Conservation (phyloP, 2,329 filamentous ascomycete genomes). For the Cyphellophora europaea region DNA sequence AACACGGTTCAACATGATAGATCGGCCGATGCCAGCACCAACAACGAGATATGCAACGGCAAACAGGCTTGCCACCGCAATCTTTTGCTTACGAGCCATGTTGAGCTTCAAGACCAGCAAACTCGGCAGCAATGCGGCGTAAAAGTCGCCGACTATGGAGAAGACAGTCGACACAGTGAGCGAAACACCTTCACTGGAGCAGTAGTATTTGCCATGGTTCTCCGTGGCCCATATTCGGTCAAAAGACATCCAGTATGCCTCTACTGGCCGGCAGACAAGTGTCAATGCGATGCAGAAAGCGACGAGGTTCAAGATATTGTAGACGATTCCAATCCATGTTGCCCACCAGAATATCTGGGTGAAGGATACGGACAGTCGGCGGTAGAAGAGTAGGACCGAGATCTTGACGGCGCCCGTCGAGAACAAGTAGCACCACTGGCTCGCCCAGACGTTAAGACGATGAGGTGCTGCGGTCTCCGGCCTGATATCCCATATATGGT, state of each 20-base stretch:
- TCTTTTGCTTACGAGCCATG: conserved; percentile 14
- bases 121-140: conserved; percentile 17
- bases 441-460: conserved; percentile 16
- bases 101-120: conserved; percentile 14
- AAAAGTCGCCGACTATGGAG: conserved; percentile 17
- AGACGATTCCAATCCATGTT: conserved; percentile 17
- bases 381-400: conserved; percentile 20
- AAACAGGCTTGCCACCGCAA: conserved; percentile 15
- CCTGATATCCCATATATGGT: conserved; percentile 18
- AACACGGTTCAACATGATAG: conserved; percentile 10
- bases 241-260: conserved; percentile 18
- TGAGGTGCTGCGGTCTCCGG: conserved; percentile 5
- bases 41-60: conserved; percentile 17
- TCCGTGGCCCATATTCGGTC: conserved; percentile 10
- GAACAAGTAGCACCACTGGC: conserved; percentile 13
- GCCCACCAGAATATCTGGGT: conserved; percentile 14
- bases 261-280: conserved; percentile 13
- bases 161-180: conserved; percentile 12
- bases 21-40: conserved; percentile 13
- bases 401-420: conserved; percentile 13
- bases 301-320: conserved; percentile 17
- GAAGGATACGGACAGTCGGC: conserved; percentile 16
- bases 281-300: conserved; percentile 13
- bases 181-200: conserved; percentile 10
- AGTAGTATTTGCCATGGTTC: conserved; percentile 9